Conservation (phyloP, 1,284 basidiomycete genomes). For the Naganishia liquefaciens region DNA sequence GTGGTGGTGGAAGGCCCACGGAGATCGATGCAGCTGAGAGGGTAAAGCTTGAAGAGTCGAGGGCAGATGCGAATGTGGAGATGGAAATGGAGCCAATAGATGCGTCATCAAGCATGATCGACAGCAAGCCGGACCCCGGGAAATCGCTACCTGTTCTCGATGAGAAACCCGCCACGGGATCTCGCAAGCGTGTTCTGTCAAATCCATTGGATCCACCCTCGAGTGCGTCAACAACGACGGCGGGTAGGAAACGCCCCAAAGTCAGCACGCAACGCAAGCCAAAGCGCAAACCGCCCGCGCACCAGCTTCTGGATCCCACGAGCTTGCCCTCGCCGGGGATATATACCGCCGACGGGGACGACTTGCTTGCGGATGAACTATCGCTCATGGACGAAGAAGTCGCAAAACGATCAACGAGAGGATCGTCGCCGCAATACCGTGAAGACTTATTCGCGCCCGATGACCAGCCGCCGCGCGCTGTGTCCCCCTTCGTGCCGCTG, state of each 20-base stretch:
- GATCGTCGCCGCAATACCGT: slow-evolving; percentile 10
- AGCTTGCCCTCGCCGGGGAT: slow-evolving; percentile 1
- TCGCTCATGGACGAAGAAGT: slow-evolving; percentile 21
- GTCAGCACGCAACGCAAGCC: neutral
- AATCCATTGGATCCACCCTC: neutral
- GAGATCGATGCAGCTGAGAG: too few species aligned
- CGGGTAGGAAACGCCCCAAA: slow-evolving; percentile 3
- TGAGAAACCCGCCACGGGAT: slow-evolving; percentile 8
- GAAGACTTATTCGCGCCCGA: neutral
- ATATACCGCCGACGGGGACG: slow-evolving; percentile 18
- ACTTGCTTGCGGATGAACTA: slow-evolving; percentile 17
- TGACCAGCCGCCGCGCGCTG: neutral
- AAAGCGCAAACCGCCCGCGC: neutral
- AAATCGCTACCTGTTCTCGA: neutral
- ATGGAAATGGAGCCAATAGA: neutral
- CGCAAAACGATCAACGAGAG: slow-evolving; percentile 5
- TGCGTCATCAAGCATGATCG: neutral
- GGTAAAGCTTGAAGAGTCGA: neutral
- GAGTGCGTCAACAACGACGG: neutral
- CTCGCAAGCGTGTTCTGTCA: neutral
- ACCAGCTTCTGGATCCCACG: neutral
- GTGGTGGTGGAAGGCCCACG: neutral
- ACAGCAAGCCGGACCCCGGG: neutral
- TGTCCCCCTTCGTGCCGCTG: neutral
- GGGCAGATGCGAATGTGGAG: neutral